Evolutionary conservation across 2,329 filamentous ascomycete species (phyloP), one percentile per base, ranked within the genome.

Genomic region (Cytospora mali): DNA sequence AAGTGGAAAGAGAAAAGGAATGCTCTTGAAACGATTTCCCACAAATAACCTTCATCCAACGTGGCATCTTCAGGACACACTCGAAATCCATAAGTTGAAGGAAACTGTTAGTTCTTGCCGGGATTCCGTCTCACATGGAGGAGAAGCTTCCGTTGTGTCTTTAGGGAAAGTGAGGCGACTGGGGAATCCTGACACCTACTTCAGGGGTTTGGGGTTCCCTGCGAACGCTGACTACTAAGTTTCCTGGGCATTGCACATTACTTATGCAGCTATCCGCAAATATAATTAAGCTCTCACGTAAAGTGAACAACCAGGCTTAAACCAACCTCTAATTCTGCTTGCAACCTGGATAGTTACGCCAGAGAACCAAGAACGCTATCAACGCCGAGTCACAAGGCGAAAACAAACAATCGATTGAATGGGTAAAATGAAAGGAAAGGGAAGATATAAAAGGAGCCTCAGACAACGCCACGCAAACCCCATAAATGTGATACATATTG

Each of bases 81-180:
- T 31, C 46, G 50, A 27, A 25, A 7, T n/a, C 31, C 10, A 28
- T 31, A 10, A 13, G n/a, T 42, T 21, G 16, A 5, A 35, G n/a
- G n/a, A 48, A 18, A 28, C 3, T 53, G 39, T 31, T 21, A 10
- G 9, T 54, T 35, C 28, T 25, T 46, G 16, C 62, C 59, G 58
- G 52, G 29, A 23, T 62, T 57, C 50, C 62, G 58, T 51, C 46
- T 48, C 42, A 11, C 48, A 61, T 62, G 62, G 62, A 64, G 52
- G 58, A 18, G 52, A 25, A 46, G 50, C 55, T 58, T 64, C 62
- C 62, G 62, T 48, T 14, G 29, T 11, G 9, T 27, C 23, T 52
- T 64, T 62, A 23, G 52, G 58, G 58, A 54, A 54, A 54, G 58
- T 54, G 50, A 52, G 58, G 58, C 35, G 39, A 28, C 9, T 27